Conservation (phyloP, 1,139 yeast species). For the Yamadazyma aaseri region DNA sequence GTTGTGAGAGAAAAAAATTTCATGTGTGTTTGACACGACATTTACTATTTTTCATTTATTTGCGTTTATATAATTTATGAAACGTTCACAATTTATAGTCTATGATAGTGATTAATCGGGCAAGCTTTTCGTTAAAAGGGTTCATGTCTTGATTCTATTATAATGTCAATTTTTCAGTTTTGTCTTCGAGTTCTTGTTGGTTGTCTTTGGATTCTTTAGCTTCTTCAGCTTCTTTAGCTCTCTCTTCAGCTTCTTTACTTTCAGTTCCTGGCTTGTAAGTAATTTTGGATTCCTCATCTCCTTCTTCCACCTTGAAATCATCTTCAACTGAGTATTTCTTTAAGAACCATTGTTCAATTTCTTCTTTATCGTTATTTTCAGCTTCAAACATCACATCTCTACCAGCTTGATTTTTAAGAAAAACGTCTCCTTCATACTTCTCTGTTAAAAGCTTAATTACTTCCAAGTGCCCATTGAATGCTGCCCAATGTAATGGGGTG, state of each 20-base stretch:
- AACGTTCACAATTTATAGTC: too few relatives aligned
- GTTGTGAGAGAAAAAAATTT: constrained; percentile 11
- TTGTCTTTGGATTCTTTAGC: constrained; percentile 8
- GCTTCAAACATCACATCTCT: constrained; percentile 91
- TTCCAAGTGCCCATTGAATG: constrained; percentile 78
- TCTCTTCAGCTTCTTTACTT: constrained; percentile 46
- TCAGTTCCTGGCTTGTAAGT: constrained; percentile 50
- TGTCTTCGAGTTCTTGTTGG: constrained; percentile 11
- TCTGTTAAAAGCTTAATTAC: constrained; percentile 71
- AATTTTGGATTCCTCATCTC: constrained; percentile 46
- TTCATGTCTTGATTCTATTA: too few relatives aligned
- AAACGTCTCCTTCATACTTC: constrained; percentile 76
- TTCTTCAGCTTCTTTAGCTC: constrained; percentile 31
- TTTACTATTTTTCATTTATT: too few relatives aligned
- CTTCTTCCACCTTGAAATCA: constrained; percentile 39
- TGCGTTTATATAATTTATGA: not conserved
- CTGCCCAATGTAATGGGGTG: constrained; percentile 95
- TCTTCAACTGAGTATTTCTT: constrained; percentile 73
- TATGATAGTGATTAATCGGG: too few relatives aligned
- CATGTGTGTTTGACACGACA: constrained; percentile 11
- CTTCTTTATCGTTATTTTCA: constrained; percentile 65
- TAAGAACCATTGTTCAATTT: constrained; percentile 70
- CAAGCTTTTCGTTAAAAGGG: too few relatives aligned
- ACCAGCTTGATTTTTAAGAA: constrained; percentile 66
- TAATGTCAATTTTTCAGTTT: constrained; percentile 10